phyloP scores from a whole-genome alignment of 2,329 filamentous ascomycete species.

The Alternaria sp. region DNA sequence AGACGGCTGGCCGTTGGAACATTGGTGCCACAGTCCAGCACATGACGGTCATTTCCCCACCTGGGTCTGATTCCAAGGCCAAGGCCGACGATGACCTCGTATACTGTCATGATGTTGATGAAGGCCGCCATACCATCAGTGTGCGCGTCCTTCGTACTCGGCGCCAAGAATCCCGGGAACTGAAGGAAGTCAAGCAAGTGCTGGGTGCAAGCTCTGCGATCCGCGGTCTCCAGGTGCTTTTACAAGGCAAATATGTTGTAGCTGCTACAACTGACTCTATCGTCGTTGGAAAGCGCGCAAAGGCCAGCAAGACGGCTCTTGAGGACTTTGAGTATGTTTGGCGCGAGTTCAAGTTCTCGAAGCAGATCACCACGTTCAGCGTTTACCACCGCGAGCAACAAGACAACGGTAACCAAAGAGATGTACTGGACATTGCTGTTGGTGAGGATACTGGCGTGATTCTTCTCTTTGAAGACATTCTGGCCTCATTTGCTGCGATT shows the following conservation, averaged over 20 bases:
- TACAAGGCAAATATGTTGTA: conserved; percentile 65
- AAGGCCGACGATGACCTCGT: background rate
- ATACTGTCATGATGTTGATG: background rate
- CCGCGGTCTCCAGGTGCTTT: conserved; percentile 52
- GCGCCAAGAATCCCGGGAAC: conserved; percentile 28
- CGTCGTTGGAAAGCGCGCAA: conserved; percentile 63
- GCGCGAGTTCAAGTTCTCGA: conserved; percentile 62
- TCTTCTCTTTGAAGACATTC: conserved; percentile 78
- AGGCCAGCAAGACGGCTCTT: conserved; percentile 39
- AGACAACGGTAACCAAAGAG: conserved; percentile 31
- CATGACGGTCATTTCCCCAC: conserved; percentile 39
- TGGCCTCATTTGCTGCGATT: conserved; percentile 60
- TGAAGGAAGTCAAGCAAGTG: conserved; percentile 41
- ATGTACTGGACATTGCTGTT: conserved; percentile 74
- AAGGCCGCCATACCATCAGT: conserved; percentile 44
- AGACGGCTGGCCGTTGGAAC: conserved; percentile 53
- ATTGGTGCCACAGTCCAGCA: conserved; percentile 45
- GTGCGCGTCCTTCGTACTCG: conserved; percentile 43
- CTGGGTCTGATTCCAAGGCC: conserved; percentile 23
- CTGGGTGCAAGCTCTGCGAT: conserved; percentile 49
- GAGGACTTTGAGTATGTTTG: conserved; percentile 57
- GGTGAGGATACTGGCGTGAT: conserved; percentile 80
- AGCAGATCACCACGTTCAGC: conserved; percentile 59
- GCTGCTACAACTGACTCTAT: conserved; percentile 62
- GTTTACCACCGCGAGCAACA: conserved; percentile 62